These are phyloP conservation scores for Aegilops sharonensis DNA, from an alignment of 176 grass and related monocot species.

Conservation along the genomic window DNA sequence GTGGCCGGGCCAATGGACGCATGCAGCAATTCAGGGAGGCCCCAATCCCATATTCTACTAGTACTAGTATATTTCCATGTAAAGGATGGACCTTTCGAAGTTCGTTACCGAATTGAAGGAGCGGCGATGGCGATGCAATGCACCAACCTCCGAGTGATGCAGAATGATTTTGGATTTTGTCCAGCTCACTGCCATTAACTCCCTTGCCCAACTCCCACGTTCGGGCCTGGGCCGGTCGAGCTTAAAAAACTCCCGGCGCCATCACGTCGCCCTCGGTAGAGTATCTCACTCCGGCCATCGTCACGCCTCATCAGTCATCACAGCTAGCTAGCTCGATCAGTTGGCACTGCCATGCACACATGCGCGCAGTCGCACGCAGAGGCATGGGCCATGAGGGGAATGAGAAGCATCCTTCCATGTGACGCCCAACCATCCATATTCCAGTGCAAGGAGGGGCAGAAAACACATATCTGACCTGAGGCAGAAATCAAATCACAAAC, in stretches of 20 bases:
- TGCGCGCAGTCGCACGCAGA: not conserved
- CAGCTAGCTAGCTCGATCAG: not conserved
- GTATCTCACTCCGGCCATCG: slow-evolving; percentile 11
- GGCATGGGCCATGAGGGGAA: not conserved
- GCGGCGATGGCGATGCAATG: slow-evolving; percentile 11
- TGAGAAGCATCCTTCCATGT: slow-evolving; percentile 20
- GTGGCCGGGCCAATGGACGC: not conserved
- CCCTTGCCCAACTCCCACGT: slow-evolving; percentile 43
- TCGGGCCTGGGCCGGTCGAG: slow-evolving; percentile 19
- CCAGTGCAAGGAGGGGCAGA: not conserved
- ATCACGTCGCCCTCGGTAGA: slow-evolving; percentile 34
- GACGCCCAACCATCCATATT: not conserved
- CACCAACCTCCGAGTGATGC: slow-evolving; percentile 18
- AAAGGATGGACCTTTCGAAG: slow-evolving; percentile 24
- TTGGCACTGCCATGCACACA: slow-evolving; percentile 2
- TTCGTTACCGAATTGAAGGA: slow-evolving; percentile 27
- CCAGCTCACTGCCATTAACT: slow-evolving; percentile 45
- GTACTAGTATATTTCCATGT: slow-evolving; percentile 24
- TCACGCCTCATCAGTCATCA: not conserved
- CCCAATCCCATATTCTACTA: slow-evolving; percentile 32
- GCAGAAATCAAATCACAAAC: too few relatives aligned
- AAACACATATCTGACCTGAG: too few relatives aligned
- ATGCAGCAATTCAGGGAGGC: slow-evolving; percentile 27
- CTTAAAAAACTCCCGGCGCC: slow-evolving; percentile 33
- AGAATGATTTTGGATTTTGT: slow-evolving; percentile 45